Conservation (phyloP, 2,329 filamentous ascomycete species). For the Fusarium lateritium region DNA sequence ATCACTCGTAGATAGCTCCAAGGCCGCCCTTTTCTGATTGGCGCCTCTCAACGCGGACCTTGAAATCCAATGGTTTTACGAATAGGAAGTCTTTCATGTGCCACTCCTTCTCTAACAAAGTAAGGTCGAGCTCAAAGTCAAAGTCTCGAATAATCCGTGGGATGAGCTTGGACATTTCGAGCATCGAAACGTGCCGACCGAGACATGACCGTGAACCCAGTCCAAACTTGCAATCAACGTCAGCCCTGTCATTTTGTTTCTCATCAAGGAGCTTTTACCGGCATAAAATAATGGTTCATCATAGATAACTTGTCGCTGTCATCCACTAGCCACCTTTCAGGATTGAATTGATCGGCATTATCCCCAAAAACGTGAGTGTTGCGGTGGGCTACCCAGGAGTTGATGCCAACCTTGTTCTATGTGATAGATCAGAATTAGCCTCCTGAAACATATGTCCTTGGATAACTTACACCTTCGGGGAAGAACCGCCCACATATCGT, state of each 20-base stretch:
- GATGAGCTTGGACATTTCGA: constrained; percentile 34
- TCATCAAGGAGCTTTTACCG: constrained; percentile 8
- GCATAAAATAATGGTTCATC: constrained; percentile 40
- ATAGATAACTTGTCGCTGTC: constrained; percentile 6
- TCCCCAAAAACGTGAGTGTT: constrained; percentile 30
- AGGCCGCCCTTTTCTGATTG: background rate
- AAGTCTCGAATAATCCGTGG: constrained; percentile 23
- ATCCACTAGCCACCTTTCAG: constrained; percentile 30
- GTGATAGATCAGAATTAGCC: background rate
- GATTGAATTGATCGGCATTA: constrained; percentile 22
- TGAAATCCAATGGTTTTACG: constrained; percentile 27
- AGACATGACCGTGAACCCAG: constrained; percentile 32
- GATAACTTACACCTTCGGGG: constrained; percentile 26
- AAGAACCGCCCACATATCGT: constrained; percentile 29
- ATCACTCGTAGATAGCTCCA: too few relatives aligned
- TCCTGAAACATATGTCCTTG: too few relatives aligned
- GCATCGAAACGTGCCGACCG: constrained; percentile 23
- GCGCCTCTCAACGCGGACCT: constrained; percentile 3
- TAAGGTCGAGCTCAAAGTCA: constrained; percentile 23
- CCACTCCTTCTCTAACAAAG: background rate
- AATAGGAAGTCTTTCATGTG: constrained; percentile 17
- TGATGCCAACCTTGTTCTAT: constrained; percentile 34
- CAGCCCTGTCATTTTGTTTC: background rate
- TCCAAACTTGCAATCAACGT: constrained; percentile 24
- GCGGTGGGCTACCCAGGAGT: constrained; percentile 36